Evolutionary conservation across 129 eudicot species (phyloP).

Genomic region (Escallonia rubra): DNA sequence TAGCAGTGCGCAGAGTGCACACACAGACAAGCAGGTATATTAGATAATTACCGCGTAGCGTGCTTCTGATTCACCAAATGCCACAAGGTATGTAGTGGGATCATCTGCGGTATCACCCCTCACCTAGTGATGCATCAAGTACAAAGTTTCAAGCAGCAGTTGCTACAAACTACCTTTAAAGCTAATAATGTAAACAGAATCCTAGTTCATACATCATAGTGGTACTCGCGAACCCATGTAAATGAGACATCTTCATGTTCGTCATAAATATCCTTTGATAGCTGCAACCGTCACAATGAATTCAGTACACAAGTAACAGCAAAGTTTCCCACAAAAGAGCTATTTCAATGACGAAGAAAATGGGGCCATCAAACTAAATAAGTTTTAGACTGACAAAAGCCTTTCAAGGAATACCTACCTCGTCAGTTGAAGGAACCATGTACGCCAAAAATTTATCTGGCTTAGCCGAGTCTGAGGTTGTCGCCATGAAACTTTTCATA

Average conservation of each 20-base stretch:
- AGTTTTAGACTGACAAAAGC: too few species aligned
- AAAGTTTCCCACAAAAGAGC: background rate
- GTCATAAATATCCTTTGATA: slow-evolving; percentile 78
- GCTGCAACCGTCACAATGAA: slow-evolving; percentile 39
- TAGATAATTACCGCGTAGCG: slow-evolving; percentile 51
- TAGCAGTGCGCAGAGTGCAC: background rate
- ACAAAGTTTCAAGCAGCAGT: slow-evolving; percentile 7
- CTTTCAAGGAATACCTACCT: slow-evolving; percentile 34
- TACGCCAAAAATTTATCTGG: slow-evolving; percentile 76
- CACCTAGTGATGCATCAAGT: slow-evolving; percentile 46
- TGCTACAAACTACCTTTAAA: background rate
- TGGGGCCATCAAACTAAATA: too few species aligned
- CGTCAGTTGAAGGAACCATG: slow-evolving; percentile 79
- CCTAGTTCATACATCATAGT: slow-evolving; percentile 76
- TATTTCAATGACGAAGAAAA: background rate
- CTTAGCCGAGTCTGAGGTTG: slow-evolving; percentile 44
- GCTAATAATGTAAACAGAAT: background rate
- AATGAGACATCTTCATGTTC: slow-evolving; percentile 81
- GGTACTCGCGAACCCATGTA: slow-evolving; percentile 95
- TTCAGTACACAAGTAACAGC: background rate
- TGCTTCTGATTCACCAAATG: slow-evolving; percentile 76
- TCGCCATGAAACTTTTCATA: slow-evolving; percentile 68
- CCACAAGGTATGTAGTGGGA: slow-evolving; percentile 79
- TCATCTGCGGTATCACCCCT: slow-evolving; percentile 88
- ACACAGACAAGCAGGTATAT: background rate